phyloP scores from a whole-genome alignment of 164 flowering plant genomes.

The Chimonanthus salicifolius region DNA sequence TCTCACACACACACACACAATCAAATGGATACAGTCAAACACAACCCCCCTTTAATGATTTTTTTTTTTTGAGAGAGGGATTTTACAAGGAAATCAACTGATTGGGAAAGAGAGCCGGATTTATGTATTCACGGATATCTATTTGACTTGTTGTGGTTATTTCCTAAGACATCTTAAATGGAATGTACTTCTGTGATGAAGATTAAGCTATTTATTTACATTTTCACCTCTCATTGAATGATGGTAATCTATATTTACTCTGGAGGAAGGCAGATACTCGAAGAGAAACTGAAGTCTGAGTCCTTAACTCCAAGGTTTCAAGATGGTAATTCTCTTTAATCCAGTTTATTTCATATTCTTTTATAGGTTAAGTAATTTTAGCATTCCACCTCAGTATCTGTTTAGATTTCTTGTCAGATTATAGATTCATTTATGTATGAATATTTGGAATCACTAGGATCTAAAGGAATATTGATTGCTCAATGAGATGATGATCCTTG shows the following conservation, averaged over 20 bases:
- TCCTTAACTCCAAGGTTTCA: constrained; percentile 8
- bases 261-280: constrained; percentile 41
- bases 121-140: neutral
- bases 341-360: neutral
- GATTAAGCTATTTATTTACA: neutral
- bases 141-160: neutral
- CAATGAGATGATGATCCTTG: neutral
- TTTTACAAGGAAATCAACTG: no score
- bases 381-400: neutral
- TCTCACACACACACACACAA: no score
- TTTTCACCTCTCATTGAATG: neutral
- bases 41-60: no score
- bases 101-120: neutral
- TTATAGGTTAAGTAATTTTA: neutral
- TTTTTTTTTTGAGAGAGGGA: no score
- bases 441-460: neutral
- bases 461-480: neutral
- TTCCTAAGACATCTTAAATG: neutral
- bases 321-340: constrained; percentile 26
- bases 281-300: constrained; percentile 21
- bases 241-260: constrained; percentile 3
- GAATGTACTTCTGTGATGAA: neutral
- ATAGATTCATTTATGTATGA: neutral
- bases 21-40: no score
- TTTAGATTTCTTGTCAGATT: neutral